Conservation (phyloP, 306 rosid genomes). For the Cicer bijugum region DNA sequence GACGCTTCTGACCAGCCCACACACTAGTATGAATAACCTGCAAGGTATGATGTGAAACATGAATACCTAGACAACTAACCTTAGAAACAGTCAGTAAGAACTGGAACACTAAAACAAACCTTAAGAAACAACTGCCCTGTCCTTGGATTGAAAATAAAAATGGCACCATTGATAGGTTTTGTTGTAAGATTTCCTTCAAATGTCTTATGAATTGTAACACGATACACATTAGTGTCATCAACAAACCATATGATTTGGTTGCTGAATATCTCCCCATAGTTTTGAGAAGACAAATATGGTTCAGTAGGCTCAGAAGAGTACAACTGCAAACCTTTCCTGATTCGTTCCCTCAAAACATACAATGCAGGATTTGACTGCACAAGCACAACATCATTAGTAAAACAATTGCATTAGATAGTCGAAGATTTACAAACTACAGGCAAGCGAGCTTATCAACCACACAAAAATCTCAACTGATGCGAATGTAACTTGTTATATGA, state of each 20-base stretch:
- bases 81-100: neutral
- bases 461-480: no score
- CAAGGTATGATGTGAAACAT: conserved; percentile 38
- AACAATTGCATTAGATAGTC: neutral
- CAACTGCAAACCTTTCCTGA: conserved; percentile 95
- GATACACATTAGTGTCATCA: conserved; percentile 98
- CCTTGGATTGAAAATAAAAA: conserved; percentile 96
- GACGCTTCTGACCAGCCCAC: conserved; percentile 99
- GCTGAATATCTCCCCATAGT: conserved; percentile 98
- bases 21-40: conserved; percentile 99
- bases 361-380: conserved; percentile 98
- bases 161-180: conserved; percentile 97
- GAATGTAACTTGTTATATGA: neutral
- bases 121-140: conserved; percentile 93
- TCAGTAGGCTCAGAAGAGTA: conserved; percentile 99
- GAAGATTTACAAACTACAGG: conserved; percentile 3
- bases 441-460: neutral
- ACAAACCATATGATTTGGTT: conserved; percentile 99
- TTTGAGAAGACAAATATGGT: conserved; percentile 96
- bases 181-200: conserved; percentile 99
- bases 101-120: conserved; percentile 53
- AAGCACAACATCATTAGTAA: conserved; percentile 43
- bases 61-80: conserved; percentile 19
- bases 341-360: conserved; percentile 96
- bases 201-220: conserved; percentile 97